Base-by-base conservation (phyloP, 2,329 filamentous ascomycete species). In the Epichloe brachyelytri region DNA sequence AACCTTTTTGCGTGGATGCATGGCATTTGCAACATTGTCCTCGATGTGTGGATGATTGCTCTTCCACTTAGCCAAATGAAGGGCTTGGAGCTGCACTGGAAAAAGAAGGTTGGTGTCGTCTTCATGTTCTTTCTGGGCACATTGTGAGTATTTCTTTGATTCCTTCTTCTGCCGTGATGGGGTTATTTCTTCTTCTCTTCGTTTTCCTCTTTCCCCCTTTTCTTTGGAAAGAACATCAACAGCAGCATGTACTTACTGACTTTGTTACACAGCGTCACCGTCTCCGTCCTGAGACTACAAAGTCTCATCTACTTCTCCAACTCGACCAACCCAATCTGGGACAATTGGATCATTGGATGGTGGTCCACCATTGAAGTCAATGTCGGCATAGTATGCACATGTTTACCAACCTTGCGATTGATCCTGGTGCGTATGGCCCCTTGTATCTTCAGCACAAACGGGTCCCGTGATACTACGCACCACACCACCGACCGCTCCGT, bases 281-380 rank as follows among this genome's bases (percentile, higher is more conserved):
- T 51, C 17, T 47, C 46, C 8, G 41, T 54, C 17, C 14, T 51
- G 46, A 33, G 52, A 36, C 26, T 54, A 15, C 49, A 51, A 39
- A 51, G 46, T 12, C 46, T 52, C 43, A 45, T 53, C 17, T 37
- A 50, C 26, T 51, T 51, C 38, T 26, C 48, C 17, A 51, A 54
- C 11, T 46, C 45, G 10, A 52, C 15, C 17, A 54, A 53, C 36
- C 49, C 51, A 39, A 46, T 54, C 20, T 50, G 44, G 50, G 40
- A 56, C 17, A 45, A 55, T 30, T 51, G 41, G 45, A 46, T 34
- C 20, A 44, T 43, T 5, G 43, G 3, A 10, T 54, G 46, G 49
- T 54, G 52, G 52, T 54, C 52, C 4, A 51, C 44, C 43, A 50
- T 51, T 14, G 49, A 51, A 36, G 46, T 51, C 41, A 51, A 49